A percentile compares a stretch with the other conserved stretches of the same genome.
Conservation (phyloP, 2,329 filamentous ascomycete genomes). For the Scedosporium minutisporum region DNA sequence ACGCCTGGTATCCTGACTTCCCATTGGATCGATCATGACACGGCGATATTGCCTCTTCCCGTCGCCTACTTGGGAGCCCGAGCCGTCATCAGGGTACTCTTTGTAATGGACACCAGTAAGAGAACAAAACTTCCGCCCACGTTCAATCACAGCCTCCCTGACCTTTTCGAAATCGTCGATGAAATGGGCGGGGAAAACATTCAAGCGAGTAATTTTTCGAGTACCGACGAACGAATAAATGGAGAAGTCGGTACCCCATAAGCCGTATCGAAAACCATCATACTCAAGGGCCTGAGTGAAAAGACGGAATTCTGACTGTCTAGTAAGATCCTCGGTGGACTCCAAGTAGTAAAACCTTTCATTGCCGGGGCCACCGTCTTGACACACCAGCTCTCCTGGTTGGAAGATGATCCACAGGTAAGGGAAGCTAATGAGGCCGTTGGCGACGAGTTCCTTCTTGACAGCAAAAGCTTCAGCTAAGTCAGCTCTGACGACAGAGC, state of each 20-base stretch:
- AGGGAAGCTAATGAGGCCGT: slow-evolving; percentile 42
- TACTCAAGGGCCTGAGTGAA: slow-evolving; percentile 35
- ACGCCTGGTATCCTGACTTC: not conserved
- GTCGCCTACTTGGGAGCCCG: slow-evolving; percentile 15
- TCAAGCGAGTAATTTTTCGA: slow-evolving; percentile 30
- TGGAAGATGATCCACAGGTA: slow-evolving; percentile 46
- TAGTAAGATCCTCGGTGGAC: slow-evolving; percentile 21
- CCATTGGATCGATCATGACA: slow-evolving; percentile 17
- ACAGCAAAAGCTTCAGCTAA: slow-evolving; percentile 39
- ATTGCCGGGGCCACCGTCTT: slow-evolving; percentile 28
- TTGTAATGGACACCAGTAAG: slow-evolving; percentile 39
- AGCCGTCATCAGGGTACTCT: slow-evolving; percentile 30
- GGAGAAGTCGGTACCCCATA: slow-evolving; percentile 21
- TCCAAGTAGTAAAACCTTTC: slow-evolving; percentile 27
- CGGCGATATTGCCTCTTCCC: slow-evolving; percentile 18
- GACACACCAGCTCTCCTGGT: slow-evolving; percentile 31
- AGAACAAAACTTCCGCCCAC: slow-evolving; percentile 34
- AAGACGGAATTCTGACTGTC: slow-evolving; percentile 28
- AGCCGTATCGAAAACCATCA: slow-evolving; percentile 37
- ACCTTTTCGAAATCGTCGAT: slow-evolving; percentile 29
- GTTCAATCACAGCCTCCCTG: slow-evolving; percentile 22
- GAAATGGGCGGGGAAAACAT: slow-evolving; percentile 33
- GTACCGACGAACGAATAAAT: slow-evolving; percentile 34
- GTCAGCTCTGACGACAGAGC: slow-evolving; percentile 38
- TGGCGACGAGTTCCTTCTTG: slow-evolving; percentile 40